Evolutionary conservation across 1,284 basidiomycete genomes (phyloP), one percentile per base, ranked within the genome.

Genomic region (Meira miltonrushii): DNA sequence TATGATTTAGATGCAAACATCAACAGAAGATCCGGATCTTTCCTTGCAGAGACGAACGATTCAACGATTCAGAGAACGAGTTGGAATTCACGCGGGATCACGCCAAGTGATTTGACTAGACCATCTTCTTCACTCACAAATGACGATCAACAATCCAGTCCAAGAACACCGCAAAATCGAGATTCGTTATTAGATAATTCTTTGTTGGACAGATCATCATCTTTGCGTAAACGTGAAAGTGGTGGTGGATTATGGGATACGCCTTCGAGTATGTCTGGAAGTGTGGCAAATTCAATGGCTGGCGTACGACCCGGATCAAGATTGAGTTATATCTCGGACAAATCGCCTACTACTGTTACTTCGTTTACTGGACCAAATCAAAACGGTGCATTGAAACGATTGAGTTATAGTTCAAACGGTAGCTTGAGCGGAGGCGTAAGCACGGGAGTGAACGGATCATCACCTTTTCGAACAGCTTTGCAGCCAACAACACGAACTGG

Each of bases 381-480:
- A 21, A 69, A 64, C 1, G 69, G 65, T 6, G 60, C 68, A 1
- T 62, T 62, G 1, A 71, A 72, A 41, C 58, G 68, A 21, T 61
- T 71, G 38, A 72, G 69, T 61, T 72, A 72, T 40, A 54, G 61
- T 21, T 71, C 69, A 1, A 33, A 33, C 28, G 28, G 28, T 33
- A 33, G 28, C 57, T 54, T 51, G 39, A 21, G 12, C 15, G n/a
- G 17, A 2, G 21, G 46, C 2, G 23, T 21, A 21, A 5, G 12
- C 5, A 17, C 46, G 12, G 17, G 17, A 25, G 3, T 48, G 4
- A n/a, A 48, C 8, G 41, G 19, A 3, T 3, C 19, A 43, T 21
- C n/a, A 25, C 17, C 13, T 13, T 17, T 48, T 19, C 21, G 17
- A 48, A 33, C 28, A 33, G 12, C 46, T 19, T 25, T 48, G 12